Evolutionary conservation across 192 early-diverging fungal genomes (phyloP), one percentile per base, ranked within the genome.

Genomic region (Thamnidium elegans): DNA sequence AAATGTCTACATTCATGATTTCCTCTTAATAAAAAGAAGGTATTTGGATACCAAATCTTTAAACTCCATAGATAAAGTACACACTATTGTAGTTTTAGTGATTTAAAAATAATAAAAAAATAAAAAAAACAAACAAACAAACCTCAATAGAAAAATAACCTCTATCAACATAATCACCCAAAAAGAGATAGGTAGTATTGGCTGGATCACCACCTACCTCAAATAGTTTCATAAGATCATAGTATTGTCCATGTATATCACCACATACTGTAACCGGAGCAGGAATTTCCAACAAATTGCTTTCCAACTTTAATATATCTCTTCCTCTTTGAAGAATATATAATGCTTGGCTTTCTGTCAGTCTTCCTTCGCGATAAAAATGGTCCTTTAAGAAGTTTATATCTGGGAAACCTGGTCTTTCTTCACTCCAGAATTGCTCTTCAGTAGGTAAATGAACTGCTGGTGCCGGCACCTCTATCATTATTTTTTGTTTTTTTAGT

Each of bases 181-280:
- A 71, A 62, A 98, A 98, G 20, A 98, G 81, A 68, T 98, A 98
- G 26, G 90, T 80, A 3, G 96, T 98, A 31, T 83, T 87, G 1
- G 87, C 89, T 15, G 94, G 94, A 72, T 93, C 89, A 48, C 96
- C 96, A 44, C 96, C 96, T 7, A 98, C 94, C 70, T 97, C 94
- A 79, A 98, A 95, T 26, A 98, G 84, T 75, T 98, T 97, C 92
- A 98, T 92, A 69, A 98, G 76, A 76, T 98, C 96, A 72, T 88
- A 98, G 70, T 88, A 98, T 69, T 98, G 96, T n/a, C 96, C 96
- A 73, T 98, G 96, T 64, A 98, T 89, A 77, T 98, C 96, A 47
- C 96, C 96, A 74, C 94, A 97, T 6, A 98, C 93, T 26, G 96
- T 98, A 46, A 96, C 87, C 8, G 96, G 96, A 19, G 94, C 91